Evolutionary conservation across 768 basidiomycete species (phyloP).

Genomic region (Dictyophora rubrovolvata): DNA sequence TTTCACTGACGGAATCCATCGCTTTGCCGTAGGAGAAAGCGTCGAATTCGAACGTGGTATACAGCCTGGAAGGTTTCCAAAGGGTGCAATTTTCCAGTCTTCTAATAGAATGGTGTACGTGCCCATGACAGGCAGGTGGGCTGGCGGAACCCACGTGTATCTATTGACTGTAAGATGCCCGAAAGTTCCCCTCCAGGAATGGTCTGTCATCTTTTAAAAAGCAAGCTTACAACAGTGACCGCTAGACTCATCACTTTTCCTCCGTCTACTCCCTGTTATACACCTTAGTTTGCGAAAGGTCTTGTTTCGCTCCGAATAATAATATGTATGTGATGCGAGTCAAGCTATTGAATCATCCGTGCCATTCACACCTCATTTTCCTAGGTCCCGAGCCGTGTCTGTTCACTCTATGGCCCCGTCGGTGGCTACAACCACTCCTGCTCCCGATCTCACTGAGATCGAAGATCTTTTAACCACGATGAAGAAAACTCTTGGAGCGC

Average conservation of each 20-base stretch:
- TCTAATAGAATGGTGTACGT: background rate
- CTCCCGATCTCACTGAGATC: slow-evolving; percentile 32
- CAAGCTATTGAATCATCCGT: background rate
- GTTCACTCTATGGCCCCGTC: background rate
- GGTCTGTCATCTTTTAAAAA: background rate
- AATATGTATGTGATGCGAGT: background rate
- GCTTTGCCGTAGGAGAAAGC: background rate
- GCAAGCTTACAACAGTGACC: background rate
- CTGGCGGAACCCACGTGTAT: slow-evolving; percentile 6
- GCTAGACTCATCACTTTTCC: background rate
- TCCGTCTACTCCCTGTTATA: background rate
- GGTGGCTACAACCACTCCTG: slow-evolving; percentile 7
- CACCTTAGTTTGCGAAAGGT: background rate
- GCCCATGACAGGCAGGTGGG: background rate
- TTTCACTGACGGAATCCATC: background rate
- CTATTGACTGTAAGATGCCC: slow-evolving; percentile 6
- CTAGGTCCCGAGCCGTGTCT: background rate
- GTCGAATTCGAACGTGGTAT: slow-evolving; percentile 1
- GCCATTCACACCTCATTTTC: background rate
- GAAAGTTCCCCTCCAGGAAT: background rate
- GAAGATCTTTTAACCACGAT: slow-evolving; percentile 37
- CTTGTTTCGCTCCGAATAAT: background rate
- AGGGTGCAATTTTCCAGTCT: background rate
- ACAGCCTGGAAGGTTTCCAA: background rate
- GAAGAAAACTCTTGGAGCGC: slow-evolving; percentile 30